Evolutionary conservation across 306 rosid genomes (phyloP), one percentile per base, ranked within the genome.

Genomic region (Citrullus amarus): DNA sequence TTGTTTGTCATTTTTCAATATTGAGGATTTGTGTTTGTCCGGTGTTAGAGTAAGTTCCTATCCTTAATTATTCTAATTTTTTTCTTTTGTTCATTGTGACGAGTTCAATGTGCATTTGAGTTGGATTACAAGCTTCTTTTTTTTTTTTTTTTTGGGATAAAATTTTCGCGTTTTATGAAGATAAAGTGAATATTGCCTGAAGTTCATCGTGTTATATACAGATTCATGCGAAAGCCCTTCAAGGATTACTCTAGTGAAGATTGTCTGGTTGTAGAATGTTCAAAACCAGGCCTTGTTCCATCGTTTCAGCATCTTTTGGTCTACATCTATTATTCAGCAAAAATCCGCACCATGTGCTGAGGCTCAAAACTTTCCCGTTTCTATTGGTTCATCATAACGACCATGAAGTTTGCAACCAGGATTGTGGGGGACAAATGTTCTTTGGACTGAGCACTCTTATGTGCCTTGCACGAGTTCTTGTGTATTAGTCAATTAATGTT

Each of bases 361-460:
- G 76, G 76, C 88, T 85, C 79, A 79, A 80, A 75, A 84, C 81
- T 83, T 69, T 30, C 72, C 84, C 81, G 17, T 84, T 86, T 90
- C 80, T 84, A 51, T 86, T 84, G 90, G 86, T 83, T 80, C 87
- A 85, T 81, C 81, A 81, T 82, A 83, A 88, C 62, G 87, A 88
- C 81, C 77, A 79, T 79, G 80, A 76, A 76, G 81, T 80, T 77
- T 78, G 79, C 87, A 80, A 57, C 84, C 86, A 80, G 84, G 84
- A 74, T 68, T 80, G 81, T 81, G 36, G 38, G 56, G 80, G 88
- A 67, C 80, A 82, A 84, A 61, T 50, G 79, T 85, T 69, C 20
- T 84, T 59, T 85, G 86, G 81, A 80, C 80, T 88, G 85, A 89
- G 79, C 77, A 38, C 77, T 85, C 78, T 82, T 72, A 84, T 82